phyloP scores from a whole-genome alignment of 129 eudicot genomes.

The Arctium minus region DNA sequence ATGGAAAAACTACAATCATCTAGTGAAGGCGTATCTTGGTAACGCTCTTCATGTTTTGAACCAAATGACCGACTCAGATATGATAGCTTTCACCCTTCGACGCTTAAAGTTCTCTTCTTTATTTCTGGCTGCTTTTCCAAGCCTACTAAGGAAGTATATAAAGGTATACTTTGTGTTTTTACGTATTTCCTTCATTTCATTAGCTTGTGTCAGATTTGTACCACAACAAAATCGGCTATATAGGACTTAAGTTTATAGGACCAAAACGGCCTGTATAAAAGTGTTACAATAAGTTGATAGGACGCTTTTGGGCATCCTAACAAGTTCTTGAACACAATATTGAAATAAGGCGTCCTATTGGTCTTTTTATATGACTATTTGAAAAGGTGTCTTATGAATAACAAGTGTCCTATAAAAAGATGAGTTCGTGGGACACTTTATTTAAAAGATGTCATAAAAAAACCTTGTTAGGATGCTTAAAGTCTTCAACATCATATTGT shows the following conservation, averaged over 20 bases:
- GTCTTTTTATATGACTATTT: not conserved
- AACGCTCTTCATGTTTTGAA: constrained; percentile 85
- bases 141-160: constrained; percentile 80
- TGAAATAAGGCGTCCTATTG: not conserved
- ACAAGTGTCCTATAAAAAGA: too few relatives aligned
- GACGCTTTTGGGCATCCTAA: not conserved
- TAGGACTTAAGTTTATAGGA: not conserved
- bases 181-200: not conserved
- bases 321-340: not conserved
- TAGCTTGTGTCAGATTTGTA: not conserved
- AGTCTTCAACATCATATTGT: not conserved
- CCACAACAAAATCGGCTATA: not conserved
- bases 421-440: too few relatives aligned
- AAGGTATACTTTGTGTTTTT: constrained; percentile 47
- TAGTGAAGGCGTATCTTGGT: constrained; percentile 92
- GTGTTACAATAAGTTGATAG: not conserved
- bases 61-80: constrained; percentile 89
- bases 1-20: constrained; percentile 82
- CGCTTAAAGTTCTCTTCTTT: constrained; percentile 67
- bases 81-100: constrained; percentile 76
- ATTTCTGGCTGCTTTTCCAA: constrained; percentile 92
- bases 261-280: not conserved
- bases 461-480: not conserved
- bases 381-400: not conserved
- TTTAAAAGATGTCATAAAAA: too few relatives aligned